phyloP scores from a whole-genome alignment of 2,329 filamentous ascomycete genomes.

The Karstenula rhodostoma region DNA sequence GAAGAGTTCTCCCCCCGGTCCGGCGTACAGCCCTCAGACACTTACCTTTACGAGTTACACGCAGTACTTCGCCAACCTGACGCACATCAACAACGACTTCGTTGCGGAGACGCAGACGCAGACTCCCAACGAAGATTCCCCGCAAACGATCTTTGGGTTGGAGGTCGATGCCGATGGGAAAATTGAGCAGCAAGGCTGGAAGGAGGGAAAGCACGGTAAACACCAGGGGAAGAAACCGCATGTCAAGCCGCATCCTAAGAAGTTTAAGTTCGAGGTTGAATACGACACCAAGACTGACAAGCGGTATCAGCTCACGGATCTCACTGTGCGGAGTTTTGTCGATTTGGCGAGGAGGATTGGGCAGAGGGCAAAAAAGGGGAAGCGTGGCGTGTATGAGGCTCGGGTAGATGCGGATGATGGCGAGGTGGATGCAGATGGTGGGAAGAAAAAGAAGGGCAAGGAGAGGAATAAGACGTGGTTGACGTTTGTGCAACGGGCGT shows the following conservation, averaged over 20 bases:
- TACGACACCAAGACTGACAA: conserved; percentile 84
- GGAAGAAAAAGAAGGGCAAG: conserved; percentile 7
- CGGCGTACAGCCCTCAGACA: conserved; percentile 86
- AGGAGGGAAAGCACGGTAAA: conserved; percentile 70
- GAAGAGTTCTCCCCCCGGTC: conserved; percentile 77
- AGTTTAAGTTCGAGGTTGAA: conserved; percentile 80
- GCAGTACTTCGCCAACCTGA: conserved; percentile 96
- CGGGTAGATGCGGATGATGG: background rate
- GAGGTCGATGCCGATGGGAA: conserved; percentile 36
- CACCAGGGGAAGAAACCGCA: conserved; percentile 57
- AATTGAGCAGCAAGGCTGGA: conserved; percentile 60
- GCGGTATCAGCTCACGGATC: conserved; percentile 77
- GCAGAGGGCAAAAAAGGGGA: background rate
- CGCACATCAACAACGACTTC: conserved; percentile 80
- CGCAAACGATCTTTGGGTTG: conserved; percentile 35
- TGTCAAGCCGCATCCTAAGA: conserved; percentile 64
- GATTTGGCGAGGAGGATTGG: conserved; percentile 78
- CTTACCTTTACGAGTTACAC: conserved; percentile 81
- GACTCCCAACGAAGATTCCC: conserved; percentile 21
- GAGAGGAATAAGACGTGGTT: conserved; percentile 71
- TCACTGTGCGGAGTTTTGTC: conserved; percentile 84
- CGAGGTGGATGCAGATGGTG: background rate
- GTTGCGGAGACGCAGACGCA: conserved; percentile 21
- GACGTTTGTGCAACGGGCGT: conserved; percentile 79
- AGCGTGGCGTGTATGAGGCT: background rate